Evolutionary conservation across 352 stramenopile genomes (phyloP).

Genomic region (Phytopythium kandeliae): DNA sequence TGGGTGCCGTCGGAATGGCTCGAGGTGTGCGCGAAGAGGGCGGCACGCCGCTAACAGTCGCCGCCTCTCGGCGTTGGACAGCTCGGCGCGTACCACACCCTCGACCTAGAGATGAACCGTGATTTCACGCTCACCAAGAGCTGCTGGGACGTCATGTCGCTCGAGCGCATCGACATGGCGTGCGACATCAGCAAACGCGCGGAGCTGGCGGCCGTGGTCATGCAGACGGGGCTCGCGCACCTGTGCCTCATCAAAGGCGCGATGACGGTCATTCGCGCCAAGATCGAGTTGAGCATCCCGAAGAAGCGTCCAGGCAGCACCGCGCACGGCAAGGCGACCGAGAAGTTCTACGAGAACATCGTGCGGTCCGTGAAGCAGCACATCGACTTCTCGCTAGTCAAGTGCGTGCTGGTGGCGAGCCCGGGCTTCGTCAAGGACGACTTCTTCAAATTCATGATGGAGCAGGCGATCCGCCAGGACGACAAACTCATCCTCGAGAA

Average conservation of each 20-base stretch:
- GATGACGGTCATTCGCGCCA: conserved; percentile 93
- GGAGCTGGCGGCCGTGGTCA: conserved; percentile 95
- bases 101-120: conserved; percentile 95
- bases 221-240: conserved; percentile 94
- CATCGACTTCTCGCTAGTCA: conserved; percentile 96
- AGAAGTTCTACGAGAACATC: conserved; percentile 97
- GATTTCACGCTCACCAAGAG: conserved; percentile 96
- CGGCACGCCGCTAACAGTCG: not conserved
- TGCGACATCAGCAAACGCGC: conserved; percentile 93
- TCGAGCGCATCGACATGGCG: conserved; percentile 95
- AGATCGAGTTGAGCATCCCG: conserved; percentile 96
- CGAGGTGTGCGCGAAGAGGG: too few relatives aligned
- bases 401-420: conserved; percentile 94
- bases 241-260: conserved; percentile 97
- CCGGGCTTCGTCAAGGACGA: conserved; percentile 98
- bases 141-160: conserved; percentile 96
- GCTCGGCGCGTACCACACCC: conserved; percentile 96
- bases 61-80: conserved; percentile 14
- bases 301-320: conserved; percentile 96
- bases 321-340: conserved; percentile 90
- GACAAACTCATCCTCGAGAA: conserved; percentile 95
- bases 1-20: too few relatives aligned
- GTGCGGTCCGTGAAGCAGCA: conserved; percentile 94
- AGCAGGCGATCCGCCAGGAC: conserved; percentile 90
- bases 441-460: conserved; percentile 95